phyloP scores from a whole-genome alignment of 192 early-diverging fungal species.

The Coemansia biformis region DNA sequence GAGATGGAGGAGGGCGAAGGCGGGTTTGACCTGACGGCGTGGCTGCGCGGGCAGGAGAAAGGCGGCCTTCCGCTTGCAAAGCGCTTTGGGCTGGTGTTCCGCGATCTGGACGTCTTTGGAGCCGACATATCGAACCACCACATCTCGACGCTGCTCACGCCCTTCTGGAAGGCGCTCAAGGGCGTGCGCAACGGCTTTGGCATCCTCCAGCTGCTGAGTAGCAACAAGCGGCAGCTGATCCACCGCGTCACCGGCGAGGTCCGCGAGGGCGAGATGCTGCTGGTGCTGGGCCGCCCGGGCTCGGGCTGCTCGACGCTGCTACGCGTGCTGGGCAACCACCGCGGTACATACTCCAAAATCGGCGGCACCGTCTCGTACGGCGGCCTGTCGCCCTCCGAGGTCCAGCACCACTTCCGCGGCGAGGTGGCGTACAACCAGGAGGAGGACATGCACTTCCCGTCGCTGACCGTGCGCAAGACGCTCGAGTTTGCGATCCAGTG shows the following conservation, averaged over 20 bases:
- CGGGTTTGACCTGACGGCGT: constrained; percentile 25
- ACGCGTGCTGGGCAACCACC: constrained; percentile 58
- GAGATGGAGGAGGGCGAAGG: constrained; percentile 5
- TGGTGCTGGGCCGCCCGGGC: constrained; percentile 65
- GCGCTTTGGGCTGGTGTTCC: constrained; percentile 42
- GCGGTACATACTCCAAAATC: constrained; percentile 52
- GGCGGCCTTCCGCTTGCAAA: constrained; percentile 45
- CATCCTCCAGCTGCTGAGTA: constrained; percentile 2
- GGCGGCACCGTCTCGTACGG: constrained; percentile 60
- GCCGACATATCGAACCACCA: constrained; percentile 25
- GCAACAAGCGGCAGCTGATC: constrained; percentile 46
- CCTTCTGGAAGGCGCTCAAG: constrained; percentile 30
- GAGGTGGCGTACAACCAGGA: constrained; percentile 78
- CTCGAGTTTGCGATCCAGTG: constrained; percentile 71
- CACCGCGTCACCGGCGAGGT: constrained; percentile 58
- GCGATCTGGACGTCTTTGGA: constrained; percentile 37
- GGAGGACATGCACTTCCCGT: constrained; percentile 74
- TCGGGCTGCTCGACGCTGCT: constrained; percentile 65
- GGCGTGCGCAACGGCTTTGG: constrained; percentile 20
- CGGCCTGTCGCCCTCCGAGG: constrained; percentile 57
- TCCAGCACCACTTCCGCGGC: constrained; percentile 60
- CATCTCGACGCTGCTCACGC: constrained; percentile 40
- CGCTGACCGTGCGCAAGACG: constrained; percentile 74
- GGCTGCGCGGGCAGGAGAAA: constrained; percentile 30
- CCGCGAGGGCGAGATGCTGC: constrained; percentile 66